Conservation (phyloP, 345 rosid species). For the Fremontodendron californicum region DNA sequence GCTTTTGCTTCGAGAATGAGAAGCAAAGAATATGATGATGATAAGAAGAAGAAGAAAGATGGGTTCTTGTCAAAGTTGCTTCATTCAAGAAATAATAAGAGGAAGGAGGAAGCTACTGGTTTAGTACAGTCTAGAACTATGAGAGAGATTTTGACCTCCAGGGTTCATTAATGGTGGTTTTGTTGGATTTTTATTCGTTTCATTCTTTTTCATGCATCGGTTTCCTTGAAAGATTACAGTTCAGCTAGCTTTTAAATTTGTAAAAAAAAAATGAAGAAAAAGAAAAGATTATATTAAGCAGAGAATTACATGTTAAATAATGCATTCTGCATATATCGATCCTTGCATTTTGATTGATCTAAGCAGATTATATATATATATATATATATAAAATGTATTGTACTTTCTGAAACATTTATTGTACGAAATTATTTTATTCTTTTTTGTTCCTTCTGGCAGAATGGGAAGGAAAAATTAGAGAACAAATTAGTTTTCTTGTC, state of each 20-base stretch:
- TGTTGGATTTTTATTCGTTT: not conserved
- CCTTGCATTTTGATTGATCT: not conserved
- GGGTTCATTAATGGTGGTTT: not conserved
- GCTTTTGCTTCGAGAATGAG: slow-evolving; percentile 26
- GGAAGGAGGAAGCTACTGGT: slow-evolving; percentile 1
- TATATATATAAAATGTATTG: not conserved
- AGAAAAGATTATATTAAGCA: not conserved
- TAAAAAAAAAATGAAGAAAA: not conserved
- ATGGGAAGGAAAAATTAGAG: not conserved
- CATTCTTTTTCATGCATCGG: not conserved
- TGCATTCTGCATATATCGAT: not conserved
- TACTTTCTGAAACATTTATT: not conserved
- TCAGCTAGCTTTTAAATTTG: not conserved
- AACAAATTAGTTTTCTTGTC: not conserved
- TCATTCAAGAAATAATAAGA: slow-evolving; percentile 20
- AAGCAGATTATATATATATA: not conserved
- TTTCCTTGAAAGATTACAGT: not conserved
- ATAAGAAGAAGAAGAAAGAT: slow-evolving; percentile 20
- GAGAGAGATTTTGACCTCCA: not conserved
- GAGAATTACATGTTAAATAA: not conserved
- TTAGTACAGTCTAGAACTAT: not conserved
- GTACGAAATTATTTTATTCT: not conserved
- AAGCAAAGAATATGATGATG: not conserved
- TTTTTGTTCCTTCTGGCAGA: not conserved
- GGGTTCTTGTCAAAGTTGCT: slow-evolving; percentile 46